These are phyloP conservation scores for Alnus rubra DNA, from an alignment of 306 rosid species.

Conservation along the genomic window DNA sequence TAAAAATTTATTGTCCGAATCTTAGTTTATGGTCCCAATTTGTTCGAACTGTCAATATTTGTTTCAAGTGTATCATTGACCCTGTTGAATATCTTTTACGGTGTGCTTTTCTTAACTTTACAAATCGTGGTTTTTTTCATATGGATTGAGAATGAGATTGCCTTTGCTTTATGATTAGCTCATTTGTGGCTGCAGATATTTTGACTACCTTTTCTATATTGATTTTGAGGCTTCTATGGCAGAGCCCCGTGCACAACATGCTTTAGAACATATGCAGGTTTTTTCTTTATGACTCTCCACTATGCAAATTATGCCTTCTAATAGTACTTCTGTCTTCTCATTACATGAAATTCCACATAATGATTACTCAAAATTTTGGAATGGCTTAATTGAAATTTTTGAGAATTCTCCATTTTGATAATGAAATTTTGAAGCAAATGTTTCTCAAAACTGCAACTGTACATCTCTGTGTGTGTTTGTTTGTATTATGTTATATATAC, in stretches of 20 bases:
- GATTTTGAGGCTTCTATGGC: conserved; percentile 64
- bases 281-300: conserved; percentile 22
- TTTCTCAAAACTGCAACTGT: not conserved
- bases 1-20: not conserved
- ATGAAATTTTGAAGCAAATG: not conserved
- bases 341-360: not conserved
- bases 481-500: not conserved
- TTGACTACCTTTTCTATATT: conserved; percentile 57
- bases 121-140: not conserved
- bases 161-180: not conserved
- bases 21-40: not conserved
- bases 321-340: not conserved
- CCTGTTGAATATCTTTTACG: not conserved
- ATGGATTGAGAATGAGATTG: not conserved
- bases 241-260: conserved; percentile 56
- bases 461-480: not conserved
- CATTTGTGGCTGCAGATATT: conserved; percentile 35
- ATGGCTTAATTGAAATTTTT: not conserved
- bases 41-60: not conserved
- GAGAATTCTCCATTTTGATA: not conserved
- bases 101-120: not conserved
- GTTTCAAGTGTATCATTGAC: not conserved
- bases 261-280: conserved; percentile 57
- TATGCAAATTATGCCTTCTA: conserved; percentile 22
- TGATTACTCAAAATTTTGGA: not conserved